Base-by-base conservation (phyloP, 768 basidiomycete genomes). In the Lentinula sp. region DNA sequence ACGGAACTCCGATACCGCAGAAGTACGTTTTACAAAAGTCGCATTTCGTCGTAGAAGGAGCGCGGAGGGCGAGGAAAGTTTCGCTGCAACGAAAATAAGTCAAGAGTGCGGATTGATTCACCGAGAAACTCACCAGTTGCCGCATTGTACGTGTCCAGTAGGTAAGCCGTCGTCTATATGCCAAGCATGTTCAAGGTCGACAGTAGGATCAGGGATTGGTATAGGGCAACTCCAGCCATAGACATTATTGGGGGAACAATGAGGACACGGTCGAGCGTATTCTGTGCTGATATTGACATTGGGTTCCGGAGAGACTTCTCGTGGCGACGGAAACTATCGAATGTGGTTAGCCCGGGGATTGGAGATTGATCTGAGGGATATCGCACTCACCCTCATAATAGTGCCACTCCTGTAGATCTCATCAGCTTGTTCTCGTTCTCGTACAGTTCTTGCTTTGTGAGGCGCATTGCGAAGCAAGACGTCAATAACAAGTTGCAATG, bases 201-300 rank as follows among this genome's bases (percentile, higher is more conserved):
- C 71, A 13, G 74, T 78, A 49, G 89, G 91, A 73, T 93, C 90
- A 8, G 83, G 74, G 28, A 94, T 84, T 40, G 92, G 92, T 54
- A 84, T 80, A n/a, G 90, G 86, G 68, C 92, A 94, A 64, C 79
- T 77, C 89, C 90, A 94, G 2, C 88, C 90, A 66, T 80, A 90
- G 5, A 80, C 78, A 66, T 94, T 93, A 55, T 83, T 84, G 1
- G 81, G 76, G 15, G 72, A 45, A 67, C 91, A 93, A 64, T 93
- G 89, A 0, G 92, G 89, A 68, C 92, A 94, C 5, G 92, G 92
- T 9, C 87, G 85, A 1, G 84, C 83, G 71, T 79, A 86, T 57
- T 91, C 88, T 18, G 76, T 73, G 57, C 81, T 84, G 46, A 81
- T 77, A 67, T 87, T 83, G 46, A 91, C 72, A 66, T 83, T 84